Base-by-base conservation (phyloP, 805 yeast genomes). In the Ascoidea tarda region DNA sequence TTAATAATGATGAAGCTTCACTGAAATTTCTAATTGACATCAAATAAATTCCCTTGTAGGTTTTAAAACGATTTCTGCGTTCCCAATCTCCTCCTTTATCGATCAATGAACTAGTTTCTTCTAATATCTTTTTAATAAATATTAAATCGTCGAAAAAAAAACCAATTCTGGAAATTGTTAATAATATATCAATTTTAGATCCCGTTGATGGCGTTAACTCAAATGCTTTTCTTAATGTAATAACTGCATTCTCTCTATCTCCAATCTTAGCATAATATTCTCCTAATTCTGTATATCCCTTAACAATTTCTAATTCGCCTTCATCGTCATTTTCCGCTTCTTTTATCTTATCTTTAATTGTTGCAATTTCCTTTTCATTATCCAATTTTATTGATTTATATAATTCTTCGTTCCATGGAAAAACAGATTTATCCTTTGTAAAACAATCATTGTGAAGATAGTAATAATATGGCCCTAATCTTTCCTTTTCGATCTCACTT, bases 21-120 rank as follows among this genome's bases (percentile, higher is more conserved):
- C 72, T 73, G 62, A 93, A 93, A 60, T 87, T 81, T 63, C 99
- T 81, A 33, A 90, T 82, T 6, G 96, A 84, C 77, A 93, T 70
- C 45, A 78, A 71, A 65, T 87, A 87, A 50, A 93, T 75, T 28
- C 99, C 99, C 54, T 78, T 69, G 68, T 93, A 93, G 5, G 97
- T 87, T 72, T 93, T 93, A 74, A 79, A 88, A 59, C 96, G 74
- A 70, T 93, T 93, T 63, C 96, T 82, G 68, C 99, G 86, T 70
- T 93, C 99, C 99, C 99, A 93, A 67, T 93, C 99, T 57, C 99
- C 99, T 53, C 98, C 99, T 62, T 88, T 86, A 62, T 91, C 98
- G 62, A 93, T 88, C 65, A 87, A 75, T 31, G 71, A 63, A 62
- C 84, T 81, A 16, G 84, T 81, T 59, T 81, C 81, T 52, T 84